Evolutionary conservation across 441 rosid species (phyloP).

Genomic region (Syzygium syzygioides): DNA sequence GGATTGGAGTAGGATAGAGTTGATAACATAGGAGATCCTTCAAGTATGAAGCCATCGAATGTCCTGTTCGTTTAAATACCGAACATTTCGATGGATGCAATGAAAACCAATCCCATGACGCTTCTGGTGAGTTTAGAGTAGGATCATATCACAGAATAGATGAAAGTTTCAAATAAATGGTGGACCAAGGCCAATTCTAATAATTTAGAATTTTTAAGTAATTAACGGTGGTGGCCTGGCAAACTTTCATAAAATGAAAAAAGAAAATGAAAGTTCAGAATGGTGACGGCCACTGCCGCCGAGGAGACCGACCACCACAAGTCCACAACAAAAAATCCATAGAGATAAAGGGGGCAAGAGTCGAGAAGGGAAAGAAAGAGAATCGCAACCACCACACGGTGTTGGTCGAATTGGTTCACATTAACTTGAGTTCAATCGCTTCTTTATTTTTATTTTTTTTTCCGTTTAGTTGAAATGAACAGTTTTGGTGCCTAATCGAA

Average conservation of each 20-base stretch:
- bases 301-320: not conserved
- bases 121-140: not conserved
- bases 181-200: fast-evolving
- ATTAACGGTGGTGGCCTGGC: not conserved
- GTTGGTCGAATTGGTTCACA: not conserved
- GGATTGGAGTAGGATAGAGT: not conserved
- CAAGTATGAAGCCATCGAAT: not conserved
- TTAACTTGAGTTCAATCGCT: too few relatives aligned
- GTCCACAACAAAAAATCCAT: not conserved
- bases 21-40: not conserved
- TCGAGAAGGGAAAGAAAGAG: not conserved
- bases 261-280: not conserved
- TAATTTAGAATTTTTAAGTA: not conserved
- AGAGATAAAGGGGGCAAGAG: not conserved
- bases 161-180: not conserved
- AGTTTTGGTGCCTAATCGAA: too few relatives aligned
- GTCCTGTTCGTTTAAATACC: not conserved
- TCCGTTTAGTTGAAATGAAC: too few relatives aligned
- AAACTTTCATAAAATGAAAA: not conserved
- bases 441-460: too few relatives aligned
- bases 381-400: not conserved
- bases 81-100: not conserved
- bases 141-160: not conserved
- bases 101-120: not conserved
- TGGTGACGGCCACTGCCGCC: not conserved